Conservation (phyloP, 805 yeast species). For the Diddensiella transvaalensis region DNA sequence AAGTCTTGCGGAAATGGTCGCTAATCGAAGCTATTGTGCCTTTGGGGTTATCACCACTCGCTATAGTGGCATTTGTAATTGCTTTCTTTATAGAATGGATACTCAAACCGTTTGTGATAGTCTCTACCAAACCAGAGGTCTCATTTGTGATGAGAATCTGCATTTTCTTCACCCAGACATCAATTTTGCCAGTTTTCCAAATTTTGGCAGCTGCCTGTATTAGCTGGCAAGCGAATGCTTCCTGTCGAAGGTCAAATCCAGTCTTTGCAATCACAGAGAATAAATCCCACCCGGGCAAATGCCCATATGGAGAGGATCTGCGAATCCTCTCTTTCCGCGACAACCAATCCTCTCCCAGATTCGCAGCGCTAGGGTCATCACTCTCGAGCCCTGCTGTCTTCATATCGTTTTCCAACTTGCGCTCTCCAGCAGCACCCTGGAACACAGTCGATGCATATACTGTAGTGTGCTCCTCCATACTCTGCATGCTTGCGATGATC, state of each 20-base stretch:
- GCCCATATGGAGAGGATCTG: slow-evolving; percentile 75
- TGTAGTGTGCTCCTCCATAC: slow-evolving; percentile 58
- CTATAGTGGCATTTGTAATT: slow-evolving; percentile 68
- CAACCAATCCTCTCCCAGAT: slow-evolving; percentile 91
- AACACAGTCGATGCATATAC: slow-evolving; percentile 48
- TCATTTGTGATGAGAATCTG: slow-evolving; percentile 87
- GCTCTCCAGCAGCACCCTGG: slow-evolving; percentile 78
- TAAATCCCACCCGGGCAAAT: slow-evolving; percentile 86
- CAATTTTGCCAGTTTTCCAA: slow-evolving; percentile 69
- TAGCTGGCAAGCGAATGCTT: slow-evolving; percentile 94
- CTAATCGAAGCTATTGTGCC: slow-evolving; percentile 67
- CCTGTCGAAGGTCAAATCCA: slow-evolving; percentile 93
- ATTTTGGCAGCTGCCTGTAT: slow-evolving; percentile 81
- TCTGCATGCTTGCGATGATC: slow-evolving; percentile 70
- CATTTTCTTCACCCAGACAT: slow-evolving; percentile 92
- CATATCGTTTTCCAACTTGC: slow-evolving; percentile 88
- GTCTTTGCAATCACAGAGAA: slow-evolving; percentile 95
- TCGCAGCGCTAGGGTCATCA: slow-evolving; percentile 47
- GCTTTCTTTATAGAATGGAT: slow-evolving; percentile 94
- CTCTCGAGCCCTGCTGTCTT: slow-evolving; percentile 51
- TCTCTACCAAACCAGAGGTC: slow-evolving; percentile 88
- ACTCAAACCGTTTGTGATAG: slow-evolving; percentile 91
- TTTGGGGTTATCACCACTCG: slow-evolving; percentile 63
- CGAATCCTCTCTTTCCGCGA: slow-evolving; percentile 78
- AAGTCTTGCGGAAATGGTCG: slow-evolving; percentile 75